phyloP scores from a whole-genome alignment of 1,284 basidiomycete genomes.

The Caloboletus inedulis region DNA sequence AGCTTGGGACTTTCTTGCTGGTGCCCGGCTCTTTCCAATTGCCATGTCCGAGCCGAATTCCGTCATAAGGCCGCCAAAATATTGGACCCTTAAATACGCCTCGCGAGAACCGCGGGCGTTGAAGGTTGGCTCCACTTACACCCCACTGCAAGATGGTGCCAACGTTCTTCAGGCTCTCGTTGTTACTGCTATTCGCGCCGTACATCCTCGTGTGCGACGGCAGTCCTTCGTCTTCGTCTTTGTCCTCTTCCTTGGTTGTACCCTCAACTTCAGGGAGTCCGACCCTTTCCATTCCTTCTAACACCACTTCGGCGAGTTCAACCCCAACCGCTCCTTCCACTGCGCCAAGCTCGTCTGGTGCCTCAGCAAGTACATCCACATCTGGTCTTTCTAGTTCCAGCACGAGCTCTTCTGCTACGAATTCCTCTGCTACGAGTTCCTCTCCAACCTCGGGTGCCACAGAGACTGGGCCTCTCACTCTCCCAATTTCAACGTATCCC shows the following conservation, averaged over 20 bases:
- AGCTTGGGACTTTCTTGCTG: no score
- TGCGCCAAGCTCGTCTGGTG: background rate
- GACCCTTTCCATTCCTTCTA: constrained; percentile 1
- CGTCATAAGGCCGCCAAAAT: background rate
- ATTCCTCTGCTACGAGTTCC: constrained; percentile 8
- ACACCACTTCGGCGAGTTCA: background rate
- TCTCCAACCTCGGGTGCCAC: constrained; percentile 8
- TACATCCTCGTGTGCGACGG: constrained; percentile 6
- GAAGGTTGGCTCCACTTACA: background rate
- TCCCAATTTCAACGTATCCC: constrained; percentile 29
- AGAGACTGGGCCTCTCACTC: constrained; percentile 21
- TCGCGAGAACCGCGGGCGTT: background rate
- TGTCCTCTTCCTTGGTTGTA: background rate
- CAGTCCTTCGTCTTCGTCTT: background rate
- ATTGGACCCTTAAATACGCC: constrained; percentile 9
- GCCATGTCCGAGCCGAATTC: background rate
- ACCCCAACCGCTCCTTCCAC: constrained; percentile 7
- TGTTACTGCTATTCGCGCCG: constrained; percentile 19
- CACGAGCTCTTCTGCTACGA: constrained; percentile 4
- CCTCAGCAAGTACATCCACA: background rate
- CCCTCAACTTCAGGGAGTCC: constrained; percentile 1
- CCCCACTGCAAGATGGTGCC: constrained; percentile 15
- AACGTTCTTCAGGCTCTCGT: constrained; percentile 10
- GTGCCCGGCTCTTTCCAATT: no score
- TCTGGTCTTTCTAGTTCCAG: background rate